These are phyloP conservation scores for Populus simonii DNA, from an alignment of 345 rosid genomes.

Conservation along the genomic window DNA sequence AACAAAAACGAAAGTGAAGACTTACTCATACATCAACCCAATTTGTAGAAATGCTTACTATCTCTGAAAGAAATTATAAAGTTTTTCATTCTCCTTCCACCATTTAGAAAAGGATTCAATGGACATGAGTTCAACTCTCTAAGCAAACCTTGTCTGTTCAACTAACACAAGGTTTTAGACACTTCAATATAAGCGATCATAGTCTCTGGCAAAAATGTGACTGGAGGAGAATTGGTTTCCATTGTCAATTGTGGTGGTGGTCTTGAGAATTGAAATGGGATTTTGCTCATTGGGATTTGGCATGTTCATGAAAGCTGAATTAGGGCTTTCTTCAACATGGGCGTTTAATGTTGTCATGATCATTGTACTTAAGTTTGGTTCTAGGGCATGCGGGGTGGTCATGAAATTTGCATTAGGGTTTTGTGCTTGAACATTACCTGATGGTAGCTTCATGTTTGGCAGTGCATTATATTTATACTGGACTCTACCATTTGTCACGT, in stretches of 20 bases:
- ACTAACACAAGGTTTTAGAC: neutral
- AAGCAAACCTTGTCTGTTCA: neutral
- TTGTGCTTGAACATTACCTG: conserved; percentile 31
- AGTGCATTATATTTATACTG: conserved; percentile 18
- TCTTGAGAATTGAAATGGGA: conserved; percentile 28
- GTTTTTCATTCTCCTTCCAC: neutral
- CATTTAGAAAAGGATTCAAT: conserved; percentile 6
- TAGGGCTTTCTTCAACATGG: conserved; percentile 18
- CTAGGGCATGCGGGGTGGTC: conserved; percentile 17
- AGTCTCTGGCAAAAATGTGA: conserved; percentile 18
- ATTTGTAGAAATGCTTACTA: neutral
- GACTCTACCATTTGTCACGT: conserved; percentile 11
- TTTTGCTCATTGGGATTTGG: conserved; percentile 15
- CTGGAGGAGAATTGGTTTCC: conserved; percentile 23
- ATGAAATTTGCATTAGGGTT: conserved; percentile 26
- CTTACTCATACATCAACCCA: neutral
- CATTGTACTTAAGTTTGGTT: neutral
- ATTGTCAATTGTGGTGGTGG: conserved; percentile 15
- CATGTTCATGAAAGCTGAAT: conserved; percentile 18
- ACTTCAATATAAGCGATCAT: conserved; percentile 22
- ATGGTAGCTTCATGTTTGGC: conserved; percentile 25
- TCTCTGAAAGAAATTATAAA: conserved; percentile 4
- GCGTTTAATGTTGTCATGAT: neutral
- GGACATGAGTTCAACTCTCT: conserved; percentile 2
- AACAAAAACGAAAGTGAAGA: neutral